A percentile compares a stretch with the other conserved stretches of the same genome.
phyloP scores from a whole-genome alignment of 129 eudicot species.

The Erigeron canadensis region DNA sequence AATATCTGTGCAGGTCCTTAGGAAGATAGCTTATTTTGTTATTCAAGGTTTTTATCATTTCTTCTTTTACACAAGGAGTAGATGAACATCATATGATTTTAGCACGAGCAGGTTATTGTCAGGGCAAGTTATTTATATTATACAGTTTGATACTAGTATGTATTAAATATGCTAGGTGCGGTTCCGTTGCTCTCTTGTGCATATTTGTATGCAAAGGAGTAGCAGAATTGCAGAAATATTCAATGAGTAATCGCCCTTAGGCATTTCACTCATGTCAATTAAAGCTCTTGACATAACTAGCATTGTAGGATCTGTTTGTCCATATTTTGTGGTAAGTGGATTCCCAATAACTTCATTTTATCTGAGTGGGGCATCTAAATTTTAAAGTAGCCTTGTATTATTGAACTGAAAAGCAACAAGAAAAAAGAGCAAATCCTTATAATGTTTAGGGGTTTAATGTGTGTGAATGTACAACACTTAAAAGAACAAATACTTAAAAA shows the following conservation, averaged over 20 bases:
- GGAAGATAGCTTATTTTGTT: neutral
- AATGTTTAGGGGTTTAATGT: no score
- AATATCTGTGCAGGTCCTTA: neutral
- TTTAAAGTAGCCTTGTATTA: neutral
- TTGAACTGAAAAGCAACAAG: neutral
- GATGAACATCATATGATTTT: conserved; percentile 13
- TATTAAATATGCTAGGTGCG: neutral
- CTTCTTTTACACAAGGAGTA: conserved; percentile 4
- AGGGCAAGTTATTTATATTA: conserved; percentile 19
- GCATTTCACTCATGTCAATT: neutral
- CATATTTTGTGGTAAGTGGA: neutral
- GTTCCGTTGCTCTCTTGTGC: conserved; percentile 6
- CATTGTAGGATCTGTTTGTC: neutral
- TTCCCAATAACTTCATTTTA: neutral
- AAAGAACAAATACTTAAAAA: no score
- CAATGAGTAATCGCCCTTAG: neutral
- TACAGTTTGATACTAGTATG: conserved; percentile 9
- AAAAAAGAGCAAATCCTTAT: neutral
- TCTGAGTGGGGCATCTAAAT: no score
- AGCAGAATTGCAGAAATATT: conserved; percentile 7
- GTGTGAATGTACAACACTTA: no score
- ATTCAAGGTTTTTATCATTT: conserved; percentile 14
- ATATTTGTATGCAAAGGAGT: conserved; percentile 1
- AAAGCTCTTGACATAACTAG: neutral
- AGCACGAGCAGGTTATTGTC: conserved; percentile 6